These are phyloP conservation scores for Spencermartinsiella europaea DNA, from an alignment of 805 yeast species.

Conservation along the genomic window DNA sequence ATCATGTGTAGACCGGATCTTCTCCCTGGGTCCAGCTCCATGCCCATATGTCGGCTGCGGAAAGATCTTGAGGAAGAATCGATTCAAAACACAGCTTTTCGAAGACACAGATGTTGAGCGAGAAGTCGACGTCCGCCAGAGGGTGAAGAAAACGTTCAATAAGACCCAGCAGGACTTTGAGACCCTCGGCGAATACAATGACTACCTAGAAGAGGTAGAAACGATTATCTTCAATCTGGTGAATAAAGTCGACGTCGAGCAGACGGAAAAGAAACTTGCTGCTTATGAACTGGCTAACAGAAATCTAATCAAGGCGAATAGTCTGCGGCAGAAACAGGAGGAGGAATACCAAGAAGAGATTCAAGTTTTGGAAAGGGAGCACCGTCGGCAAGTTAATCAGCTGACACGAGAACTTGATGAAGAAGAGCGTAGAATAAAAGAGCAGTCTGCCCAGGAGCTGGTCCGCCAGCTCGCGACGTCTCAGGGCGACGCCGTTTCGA, in stretches of 20 bases:
- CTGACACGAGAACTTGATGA: conserved; percentile 62
- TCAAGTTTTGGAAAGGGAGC: conserved; percentile 67
- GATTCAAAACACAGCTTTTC: conserved; percentile 87
- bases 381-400: conserved; percentile 43
- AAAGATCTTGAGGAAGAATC: conserved; percentile 77
- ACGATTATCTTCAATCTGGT: conserved; percentile 70
- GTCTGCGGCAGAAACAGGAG: conserved; percentile 67
- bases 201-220: conserved; percentile 80
- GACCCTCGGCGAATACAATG: conserved; percentile 56
- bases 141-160: conserved; percentile 74
- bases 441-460: conserved; percentile 50
- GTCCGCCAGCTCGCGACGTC: conserved; percentile 47
- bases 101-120: conserved; percentile 87
- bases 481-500: conserved; percentile 39
- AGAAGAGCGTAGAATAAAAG: conserved; percentile 40
- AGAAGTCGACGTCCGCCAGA: conserved; percentile 84
- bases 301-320: conserved; percentile 69
- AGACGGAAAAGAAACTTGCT: conserved; percentile 58
- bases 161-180: conserved; percentile 71
- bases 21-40: conserved; percentile 90
- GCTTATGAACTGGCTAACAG: conserved; percentile 63
- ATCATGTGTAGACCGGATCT: conserved; percentile 92
- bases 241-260: conserved; percentile 65
- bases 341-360: conserved; percentile 54
- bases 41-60: conserved; percentile 94